A percentile compares a stretch with the other conserved stretches of the same genome.
Evolutionary conservation across 257 asterid species (phyloP).

Genomic region (Solanum pennellii): DNA sequence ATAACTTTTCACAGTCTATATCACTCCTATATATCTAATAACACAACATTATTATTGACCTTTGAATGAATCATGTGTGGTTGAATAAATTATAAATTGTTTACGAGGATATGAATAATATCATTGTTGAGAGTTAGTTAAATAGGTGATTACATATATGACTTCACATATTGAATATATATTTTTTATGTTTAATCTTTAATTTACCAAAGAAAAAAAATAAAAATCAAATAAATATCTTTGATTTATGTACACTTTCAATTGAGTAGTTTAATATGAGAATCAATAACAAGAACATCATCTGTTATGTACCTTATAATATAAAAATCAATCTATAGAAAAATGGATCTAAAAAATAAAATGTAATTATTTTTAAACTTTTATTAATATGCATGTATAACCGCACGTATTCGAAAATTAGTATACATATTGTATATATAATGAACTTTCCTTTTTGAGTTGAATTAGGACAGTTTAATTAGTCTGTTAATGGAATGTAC

Average conservation of each 20-base stretch:
- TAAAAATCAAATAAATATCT: too few species aligned
- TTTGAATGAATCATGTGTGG: too few species aligned
- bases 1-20: background rate
- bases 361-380: too few species aligned
- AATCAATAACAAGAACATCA: background rate
- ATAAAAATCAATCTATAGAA: too few species aligned
- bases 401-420: too few species aligned
- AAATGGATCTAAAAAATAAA: background rate
- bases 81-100: too few species aligned
- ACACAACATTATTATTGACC: background rate
- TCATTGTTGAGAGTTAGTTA: too few species aligned
- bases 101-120: too few species aligned
- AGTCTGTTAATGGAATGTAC: background rate
- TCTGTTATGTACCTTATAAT: too few species aligned
- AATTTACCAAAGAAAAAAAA: background rate
- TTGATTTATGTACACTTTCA: background rate
- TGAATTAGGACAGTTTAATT: background rate
- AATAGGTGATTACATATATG: too few species aligned
- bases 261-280: background rate
- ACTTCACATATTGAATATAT: background rate
- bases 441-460: background rate
- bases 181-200: background rate
- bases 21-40: background rate
- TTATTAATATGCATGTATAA: too few species aligned
- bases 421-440: background rate